Evolutionary conservation across 345 rosid genomes (phyloP).

Genomic region (Ricinus communis): DNA sequence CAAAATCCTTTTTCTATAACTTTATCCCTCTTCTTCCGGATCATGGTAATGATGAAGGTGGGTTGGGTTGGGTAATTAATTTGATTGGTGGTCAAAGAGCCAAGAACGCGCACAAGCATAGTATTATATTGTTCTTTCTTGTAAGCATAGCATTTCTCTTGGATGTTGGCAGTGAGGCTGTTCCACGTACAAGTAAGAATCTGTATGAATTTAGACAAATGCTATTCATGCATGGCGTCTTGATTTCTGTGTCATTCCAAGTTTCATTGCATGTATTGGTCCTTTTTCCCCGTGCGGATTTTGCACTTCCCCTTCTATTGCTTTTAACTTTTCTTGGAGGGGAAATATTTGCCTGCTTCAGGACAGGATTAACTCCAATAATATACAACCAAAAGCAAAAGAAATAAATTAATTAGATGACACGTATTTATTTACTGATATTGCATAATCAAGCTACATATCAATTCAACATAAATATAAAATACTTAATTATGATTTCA

Average conservation of each 20-base stretch:
- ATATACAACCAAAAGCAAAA: too few relatives aligned
- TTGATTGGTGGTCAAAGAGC: not conserved
- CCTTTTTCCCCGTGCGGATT: not conserved
- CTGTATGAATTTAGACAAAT: slow-evolving; percentile 20
- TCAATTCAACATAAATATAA: too few relatives aligned
- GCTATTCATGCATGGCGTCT: slow-evolving; percentile 36
- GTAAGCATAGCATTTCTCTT: too few relatives aligned
- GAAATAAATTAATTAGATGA: too few relatives aligned
- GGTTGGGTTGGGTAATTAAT: not conserved
- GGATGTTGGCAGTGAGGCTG: slow-evolving; percentile 5
- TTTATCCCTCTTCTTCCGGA: not conserved
- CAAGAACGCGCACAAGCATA: not conserved
- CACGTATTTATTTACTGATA: too few relatives aligned
- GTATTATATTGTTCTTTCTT: too few relatives aligned
- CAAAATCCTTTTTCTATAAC: not conserved
- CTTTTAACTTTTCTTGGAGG: too few relatives aligned
- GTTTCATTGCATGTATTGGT: slow-evolving; percentile 17
- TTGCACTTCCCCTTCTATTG: not conserved
- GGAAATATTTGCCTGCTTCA: too few relatives aligned
- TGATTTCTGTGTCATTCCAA: slow-evolving; percentile 20
- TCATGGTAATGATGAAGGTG: slow-evolving; percentile 9
- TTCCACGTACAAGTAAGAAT: slow-evolving; percentile 25
- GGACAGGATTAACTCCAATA: too few relatives aligned
- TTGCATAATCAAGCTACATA: too few relatives aligned
- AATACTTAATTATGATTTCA: too few relatives aligned